Base-by-base conservation (phyloP, 352 stramenopile species). In the Phytophthora melonis region DNA sequence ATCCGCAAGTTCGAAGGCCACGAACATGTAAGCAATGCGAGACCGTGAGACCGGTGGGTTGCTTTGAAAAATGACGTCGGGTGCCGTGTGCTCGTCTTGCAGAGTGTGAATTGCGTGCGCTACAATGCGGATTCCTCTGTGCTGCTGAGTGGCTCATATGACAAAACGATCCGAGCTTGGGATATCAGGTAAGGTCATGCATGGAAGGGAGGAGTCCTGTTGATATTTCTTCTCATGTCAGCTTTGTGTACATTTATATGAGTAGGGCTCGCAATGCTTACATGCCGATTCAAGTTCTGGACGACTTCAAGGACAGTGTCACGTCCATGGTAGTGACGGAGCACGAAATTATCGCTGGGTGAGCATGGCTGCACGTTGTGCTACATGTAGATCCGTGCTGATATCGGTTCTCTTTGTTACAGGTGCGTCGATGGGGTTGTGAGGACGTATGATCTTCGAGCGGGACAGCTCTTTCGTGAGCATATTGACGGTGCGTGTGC, bases 1-100 rank as follows among this genome's bases (percentile, higher is more conserved):
- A 91, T 97, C n/a, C 86, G 91, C 72, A 96, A 97, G 78, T 92
- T 97, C 59, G 88, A 96, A 78, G 90, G 89, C 53, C 92, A 97
- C 65, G 78, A 86, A 16, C 86, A 95, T 66, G 88, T 93, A 78
- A 56, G 11, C 13, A 18, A 27, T 47, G n/a, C 11, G 13, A 16
- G 36, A 11, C 32, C 47, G 53, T 23, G 18, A 18, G 34, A 41
- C 27, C 27, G 27, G 27, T 32, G 27, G 27, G 27, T 7, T 32
- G 27, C 4, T 11, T 41, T 41, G 10, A 41, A 41, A 11, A 4
- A 32, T 70, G 50, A 63, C 16, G 25, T 34, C 23, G 16, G 14
- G 41, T n/a, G 21, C 7, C 27, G 53, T 39, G 14, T 63, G 16
- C 14, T 45, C 8, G 36, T 66, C 32, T 54, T 71, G 25, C 19